Percentiles rank a stretch among this genome's conserved stretches.
Conservation (phyloP, 768 basidiomycete species). For the Termitomyces sp. region DNA sequence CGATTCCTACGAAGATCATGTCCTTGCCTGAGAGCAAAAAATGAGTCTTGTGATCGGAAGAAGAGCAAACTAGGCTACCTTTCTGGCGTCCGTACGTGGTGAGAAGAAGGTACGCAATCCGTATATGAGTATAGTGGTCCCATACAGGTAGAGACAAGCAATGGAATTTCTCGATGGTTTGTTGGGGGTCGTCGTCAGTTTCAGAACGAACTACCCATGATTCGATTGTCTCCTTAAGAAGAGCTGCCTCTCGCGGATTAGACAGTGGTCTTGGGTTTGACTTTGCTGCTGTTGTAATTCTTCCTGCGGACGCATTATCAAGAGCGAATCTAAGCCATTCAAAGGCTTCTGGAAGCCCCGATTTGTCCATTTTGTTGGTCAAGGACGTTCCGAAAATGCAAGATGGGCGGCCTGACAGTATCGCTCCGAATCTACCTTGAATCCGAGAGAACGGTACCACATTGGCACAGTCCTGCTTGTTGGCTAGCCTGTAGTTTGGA, state of each 20-base stretch:
- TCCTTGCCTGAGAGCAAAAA: slow-evolving; percentile 31
- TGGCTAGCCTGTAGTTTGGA: slow-evolving; percentile 38
- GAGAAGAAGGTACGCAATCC: slow-evolving; percentile 36
- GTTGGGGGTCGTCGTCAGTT: slow-evolving; percentile 20
- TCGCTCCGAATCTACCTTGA: slow-evolving; percentile 22
- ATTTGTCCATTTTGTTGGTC: slow-evolving; percentile 13
- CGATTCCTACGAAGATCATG: slow-evolving; percentile 36
- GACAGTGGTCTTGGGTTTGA: background rate
- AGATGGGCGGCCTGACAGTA: slow-evolving; percentile 22
- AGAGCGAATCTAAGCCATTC: slow-evolving; percentile 31
- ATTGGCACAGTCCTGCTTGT: slow-evolving; percentile 57
- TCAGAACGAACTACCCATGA: slow-evolving; percentile 30
- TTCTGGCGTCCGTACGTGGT: slow-evolving; percentile 34
- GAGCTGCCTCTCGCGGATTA: slow-evolving; percentile 16
- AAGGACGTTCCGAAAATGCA: slow-evolving; percentile 23
- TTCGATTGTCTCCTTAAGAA: slow-evolving; percentile 27
- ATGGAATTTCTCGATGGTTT: slow-evolving; percentile 31
- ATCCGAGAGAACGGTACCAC: slow-evolving; percentile 46
- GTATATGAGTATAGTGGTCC: slow-evolving; percentile 46
- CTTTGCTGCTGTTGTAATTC: background rate
- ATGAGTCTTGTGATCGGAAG: background rate
- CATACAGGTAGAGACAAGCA: slow-evolving; percentile 30
- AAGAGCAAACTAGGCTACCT: slow-evolving; percentile 20
- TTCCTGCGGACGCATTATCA: slow-evolving; percentile 17
- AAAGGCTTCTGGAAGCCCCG: slow-evolving; percentile 32